Base-by-base conservation (phyloP, 106 monocot species). In the Amphibolis antarctica region DNA sequence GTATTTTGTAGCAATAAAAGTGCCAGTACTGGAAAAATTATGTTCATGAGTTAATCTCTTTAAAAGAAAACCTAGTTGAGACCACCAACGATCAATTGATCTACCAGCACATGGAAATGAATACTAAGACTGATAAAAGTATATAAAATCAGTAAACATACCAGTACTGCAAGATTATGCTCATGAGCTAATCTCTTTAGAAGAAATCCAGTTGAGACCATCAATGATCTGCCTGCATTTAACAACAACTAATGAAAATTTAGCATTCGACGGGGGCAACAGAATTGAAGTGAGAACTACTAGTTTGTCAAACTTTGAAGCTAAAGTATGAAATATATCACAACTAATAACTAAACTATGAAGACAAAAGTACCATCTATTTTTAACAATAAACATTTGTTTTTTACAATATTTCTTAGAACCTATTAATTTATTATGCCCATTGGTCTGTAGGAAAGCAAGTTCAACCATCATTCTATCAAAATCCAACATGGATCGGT, bases 141-240 rank as follows among this genome's bases (percentile, higher is more conserved):
- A 36, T 36, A 36, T 4, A 4, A 36, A 36, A 7, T 36, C 28
- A 24, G 56, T 57, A 18, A 44, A 69, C 70, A 66, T 77, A 93
- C 88, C 74, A 93, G 51, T 27, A 93, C 77, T 11, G 81, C 58
- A 28, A 89, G 23, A 83, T 89, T 83, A 72, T 77, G 63, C 27
- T 86, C 77, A 62, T 77, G 22, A 31, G 93, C 88, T 46, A 89
- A 55, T 69, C 73, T 83, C 75, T 93, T 93, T 46, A 89, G 64
- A 55, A 81, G 18, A 69, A 81, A 72, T 55, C 85, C 88, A 75
- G 69, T 42, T 48, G 81, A 81, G 7, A 79, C 64, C 89, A 93
- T 89, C 77, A 81, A 75, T 43, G 59, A 74, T 49, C 79, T 50
- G 65, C 93, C 93, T 93, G 83, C 68, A 69, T 44, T 72, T 66